Evolutionary conservation across 352 stramenopile genomes (phyloP), one percentile per base, ranked within the genome.

Genomic region (Phytopythium aichiense): DNA sequence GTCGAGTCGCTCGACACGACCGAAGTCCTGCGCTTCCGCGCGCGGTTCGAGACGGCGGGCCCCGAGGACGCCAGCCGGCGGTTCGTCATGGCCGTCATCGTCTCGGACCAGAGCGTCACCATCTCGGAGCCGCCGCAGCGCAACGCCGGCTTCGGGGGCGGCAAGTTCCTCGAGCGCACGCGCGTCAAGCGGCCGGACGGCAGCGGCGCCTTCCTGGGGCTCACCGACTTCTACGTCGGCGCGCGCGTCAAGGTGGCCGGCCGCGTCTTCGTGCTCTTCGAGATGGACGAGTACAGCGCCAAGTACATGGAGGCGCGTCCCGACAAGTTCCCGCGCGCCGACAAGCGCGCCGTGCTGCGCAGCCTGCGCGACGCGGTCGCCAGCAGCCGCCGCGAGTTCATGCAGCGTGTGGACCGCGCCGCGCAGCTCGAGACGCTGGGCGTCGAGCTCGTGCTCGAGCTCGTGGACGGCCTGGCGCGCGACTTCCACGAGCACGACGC

Each of bases 211-310:
- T 86, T 77, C 69, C 72, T 91, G 20, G 66, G 60, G 3, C 68
- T 89, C 12, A 61, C 88, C 56, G 85, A 94, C 63, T 94, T 94
- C 50, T 94, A 81, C 64, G 72, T 94, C 22, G 85, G 85, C 31
- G 82, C 83, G 23, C 65, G 57, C 9, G 80, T 92, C 23, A 53
- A 77, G n/a, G 84, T 92, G 40, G 75, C 70, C 22, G 85, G 85
- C n/a, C 81, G 76, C 20, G 77, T 58, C 13, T 94, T 94, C 45
- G 51, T 88, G 16, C 79, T 94, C 30, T 88, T 82, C 50, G 84
- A 94, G 65, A 89, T 94, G 81, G 85, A 94, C 61, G 83, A 94
- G 61, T 89, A 94, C 69, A 92, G 79, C 51, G 77, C 83, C 49
- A 89, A 89, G 54, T 92, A 87, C 63, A 94, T 94, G 85, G 85